These are phyloP conservation scores for Apocynum venetum DNA, from an alignment of 257 asterid genomes.

Conservation along the genomic window DNA sequence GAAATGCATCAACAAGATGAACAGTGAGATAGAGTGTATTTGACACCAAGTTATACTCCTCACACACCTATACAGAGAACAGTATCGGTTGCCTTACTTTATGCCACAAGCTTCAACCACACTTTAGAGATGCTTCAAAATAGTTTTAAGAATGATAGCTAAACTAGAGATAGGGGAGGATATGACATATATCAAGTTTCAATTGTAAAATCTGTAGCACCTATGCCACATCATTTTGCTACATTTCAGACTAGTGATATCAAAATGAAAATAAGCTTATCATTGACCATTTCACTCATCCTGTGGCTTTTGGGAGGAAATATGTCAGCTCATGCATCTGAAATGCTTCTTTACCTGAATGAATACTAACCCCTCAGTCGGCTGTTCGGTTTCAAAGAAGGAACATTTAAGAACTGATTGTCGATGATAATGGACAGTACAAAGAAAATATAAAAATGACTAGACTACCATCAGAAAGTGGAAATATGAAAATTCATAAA, in stretches of 20 bases:
- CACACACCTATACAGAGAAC: slow-evolving; percentile 46
- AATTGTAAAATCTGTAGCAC: background rate
- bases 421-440: background rate
- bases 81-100: slow-evolving; percentile 1
- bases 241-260: background rate
- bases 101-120: background rate
- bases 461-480: background rate
- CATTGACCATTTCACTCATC: background rate
- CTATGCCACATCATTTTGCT: background rate
- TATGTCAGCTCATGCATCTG: background rate
- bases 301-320: background rate
- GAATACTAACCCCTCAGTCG: background rate
- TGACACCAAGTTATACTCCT: slow-evolving; percentile 67
- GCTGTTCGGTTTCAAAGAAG: background rate
- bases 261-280: background rate
- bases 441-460: background rate
- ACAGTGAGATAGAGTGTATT: slow-evolving; percentile 83
- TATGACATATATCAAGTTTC: background rate
- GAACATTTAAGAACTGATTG: background rate
- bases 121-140: background rate
- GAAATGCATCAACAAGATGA: slow-evolving; percentile 67
- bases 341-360: background rate
- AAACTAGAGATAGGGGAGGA: background rate
- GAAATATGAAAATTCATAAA: background rate
- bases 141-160: background rate